Conservation (phyloP, 345 rosid species). For the Anastatica hierochuntica region DNA sequence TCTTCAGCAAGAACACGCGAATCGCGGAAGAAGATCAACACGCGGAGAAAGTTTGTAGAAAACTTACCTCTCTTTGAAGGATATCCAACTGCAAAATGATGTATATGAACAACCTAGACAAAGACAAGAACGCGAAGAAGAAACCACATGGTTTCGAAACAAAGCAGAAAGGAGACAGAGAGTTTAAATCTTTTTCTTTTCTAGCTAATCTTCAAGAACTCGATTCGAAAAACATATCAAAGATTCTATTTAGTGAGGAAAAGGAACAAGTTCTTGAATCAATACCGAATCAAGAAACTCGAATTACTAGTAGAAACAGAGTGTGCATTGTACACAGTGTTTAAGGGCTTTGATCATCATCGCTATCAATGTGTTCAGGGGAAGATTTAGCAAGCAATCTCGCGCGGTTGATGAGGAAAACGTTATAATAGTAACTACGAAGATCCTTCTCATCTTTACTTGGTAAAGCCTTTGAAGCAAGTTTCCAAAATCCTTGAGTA, state of each 20-base stretch:
- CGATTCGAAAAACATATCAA: too few relatives aligned
- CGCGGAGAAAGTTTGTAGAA: neutral
- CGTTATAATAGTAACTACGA: conserved; percentile 35
- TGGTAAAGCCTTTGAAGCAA: conserved; percentile 23
- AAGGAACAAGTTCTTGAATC: conserved; percentile 17
- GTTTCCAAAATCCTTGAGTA: conserved; percentile 24
- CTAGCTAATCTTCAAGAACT: too few relatives aligned
- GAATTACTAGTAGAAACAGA: neutral
- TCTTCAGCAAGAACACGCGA: neutral
- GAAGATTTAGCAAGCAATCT: conserved; percentile 18
- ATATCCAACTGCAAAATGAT: conserved; percentile 17
- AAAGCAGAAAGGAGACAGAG: conserved; percentile 29
- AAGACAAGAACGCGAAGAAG: conserved; percentile 8
- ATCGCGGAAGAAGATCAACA: too few relatives aligned
- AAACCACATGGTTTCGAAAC: conserved; percentile 3
- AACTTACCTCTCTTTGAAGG: conserved; percentile 15
- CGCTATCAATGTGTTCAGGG: conserved; percentile 25
- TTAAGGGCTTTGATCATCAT: conserved; percentile 27
- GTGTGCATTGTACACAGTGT: neutral
- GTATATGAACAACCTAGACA: conserved; percentile 6
- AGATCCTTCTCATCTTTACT: conserved; percentile 23
- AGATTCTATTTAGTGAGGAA: too few relatives aligned
- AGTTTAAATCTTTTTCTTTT: too few relatives aligned
- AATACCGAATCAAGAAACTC: conserved; percentile 9
- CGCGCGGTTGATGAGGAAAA: conserved; percentile 29